Base-by-base conservation (phyloP, 148 eudicot species). In the Polygonum aviculare region DNA sequence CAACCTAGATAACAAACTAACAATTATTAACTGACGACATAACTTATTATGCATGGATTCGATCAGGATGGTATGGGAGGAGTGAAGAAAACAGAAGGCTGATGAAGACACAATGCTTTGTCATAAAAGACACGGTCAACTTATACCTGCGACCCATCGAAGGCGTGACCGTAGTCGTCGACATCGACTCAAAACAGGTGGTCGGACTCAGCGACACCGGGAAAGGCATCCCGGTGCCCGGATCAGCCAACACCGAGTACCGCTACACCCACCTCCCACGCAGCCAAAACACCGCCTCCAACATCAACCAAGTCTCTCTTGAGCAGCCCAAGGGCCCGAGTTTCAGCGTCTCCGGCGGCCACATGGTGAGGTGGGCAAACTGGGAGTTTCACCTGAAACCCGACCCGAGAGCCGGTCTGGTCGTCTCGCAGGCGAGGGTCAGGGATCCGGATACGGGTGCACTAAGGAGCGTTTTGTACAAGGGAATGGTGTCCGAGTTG, bases 71-170 rank as follows among this genome's bases (percentile, higher is more conserved):
- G 98, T 94, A 79, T 77, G 97, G 96, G 7, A 79, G 79, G 49
- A 79, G 69, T 57, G 97, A 94, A 69, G 98, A 94, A 72, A 83
- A 88, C 40, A 81, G 83, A 76, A 90, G 97, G 76, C 50, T 94
- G 47, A 83, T 92, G 44, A 94, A 94, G 80, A 85, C 90, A 39
- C 96, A 94, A 74, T 92, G 98, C 85, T 94, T 81, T 81, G 76
- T 91, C 19, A 79, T 51, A 74, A 72, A 89, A 75, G 97, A 83
- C 82, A 94, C 98, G 0, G 88, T 86, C 0, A 94, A 94, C 76
- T 89, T 94, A 81, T 94, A 94, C 83, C 90, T 94, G 97, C 84
- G 97, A 50, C 97, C 98, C n/a, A 88, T 94, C 57, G 97, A 94
- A 82, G 98, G 97, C 65, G 82, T 94, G 14, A 92, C 97, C 2